phyloP scores from a whole-genome alignment of 2,329 filamentous ascomycete genomes.

The Trichoderma guizhouense region DNA sequence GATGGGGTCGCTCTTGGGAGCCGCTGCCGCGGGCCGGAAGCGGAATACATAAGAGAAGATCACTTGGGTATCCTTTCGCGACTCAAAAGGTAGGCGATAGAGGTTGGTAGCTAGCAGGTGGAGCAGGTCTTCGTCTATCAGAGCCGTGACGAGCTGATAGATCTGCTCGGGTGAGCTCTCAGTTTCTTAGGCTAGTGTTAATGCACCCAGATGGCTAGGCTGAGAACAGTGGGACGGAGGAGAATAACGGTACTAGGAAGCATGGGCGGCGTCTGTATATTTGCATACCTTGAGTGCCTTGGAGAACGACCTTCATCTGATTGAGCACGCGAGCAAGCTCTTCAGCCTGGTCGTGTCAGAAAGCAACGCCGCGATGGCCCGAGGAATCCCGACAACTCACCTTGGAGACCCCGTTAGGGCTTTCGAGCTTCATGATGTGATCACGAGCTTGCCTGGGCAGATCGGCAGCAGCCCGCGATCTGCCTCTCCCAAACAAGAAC shows the following conservation, averaged over 20 bases:
- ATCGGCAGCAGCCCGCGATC: constrained; percentile 51
- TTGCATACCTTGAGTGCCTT: constrained; percentile 78
- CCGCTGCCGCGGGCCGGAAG: constrained; percentile 70
- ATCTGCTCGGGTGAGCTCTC: constrained; percentile 86
- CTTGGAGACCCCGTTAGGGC: constrained; percentile 46
- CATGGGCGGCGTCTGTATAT: not conserved
- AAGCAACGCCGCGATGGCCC: not conserved
- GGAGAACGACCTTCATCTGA: constrained; percentile 89
- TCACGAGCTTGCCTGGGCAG: constrained; percentile 56
- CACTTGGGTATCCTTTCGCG: constrained; percentile 90
- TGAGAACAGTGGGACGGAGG: not conserved
- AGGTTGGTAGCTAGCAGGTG: constrained; percentile 79
- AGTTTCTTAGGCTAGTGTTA: constrained; percentile 55
- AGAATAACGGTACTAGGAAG: constrained; percentile 1
- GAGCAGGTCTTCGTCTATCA: constrained; percentile 87
- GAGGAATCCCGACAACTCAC: constrained; percentile 29
- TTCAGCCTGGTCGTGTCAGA: constrained; percentile 59
- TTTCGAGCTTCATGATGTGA: constrained; percentile 51
- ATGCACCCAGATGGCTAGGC: constrained; percentile 12
- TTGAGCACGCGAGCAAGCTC: constrained; percentile 80
- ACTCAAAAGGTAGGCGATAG: constrained; percentile 86
- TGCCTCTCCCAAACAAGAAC: constrained; percentile 54
- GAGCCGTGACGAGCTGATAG: constrained; percentile 75
- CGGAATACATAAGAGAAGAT: constrained; percentile 95
- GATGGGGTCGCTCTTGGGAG: constrained; percentile 69